A percentile compares a stretch with the other conserved stretches of the same genome.
Evolutionary conservation across 2,329 filamentous ascomycete genomes (phyloP).

Genomic region (Onygenales sp.): DNA sequence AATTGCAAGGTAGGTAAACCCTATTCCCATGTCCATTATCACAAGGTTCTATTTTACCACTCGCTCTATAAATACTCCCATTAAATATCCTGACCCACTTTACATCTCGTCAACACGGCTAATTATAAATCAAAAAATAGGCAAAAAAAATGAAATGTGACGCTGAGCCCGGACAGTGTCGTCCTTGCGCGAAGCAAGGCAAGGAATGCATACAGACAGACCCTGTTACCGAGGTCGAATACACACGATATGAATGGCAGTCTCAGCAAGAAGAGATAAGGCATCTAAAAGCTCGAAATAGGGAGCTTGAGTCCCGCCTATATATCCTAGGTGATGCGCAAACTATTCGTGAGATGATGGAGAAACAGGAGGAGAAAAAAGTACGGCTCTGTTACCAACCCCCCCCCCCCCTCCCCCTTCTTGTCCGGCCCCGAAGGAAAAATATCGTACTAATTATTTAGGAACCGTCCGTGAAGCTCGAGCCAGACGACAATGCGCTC

Average conservation of each 20-base stretch:
- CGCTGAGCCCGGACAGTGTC: conserved; percentile 11
- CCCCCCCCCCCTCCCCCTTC: too few relatives aligned
- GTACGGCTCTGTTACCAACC: too few relatives aligned
- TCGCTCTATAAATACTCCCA: background rate
- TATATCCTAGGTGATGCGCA: too few relatives aligned
- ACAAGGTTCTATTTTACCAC: background rate
- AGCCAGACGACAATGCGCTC: too few relatives aligned
- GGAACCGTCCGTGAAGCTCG: too few relatives aligned
- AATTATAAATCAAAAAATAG: conserved; percentile 4
- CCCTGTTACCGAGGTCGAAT: conserved; percentile 13
- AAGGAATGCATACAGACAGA: conserved; percentile 18
- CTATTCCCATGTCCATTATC: background rate
- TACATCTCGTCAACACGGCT: background rate
- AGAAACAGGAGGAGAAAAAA: too few relatives aligned
- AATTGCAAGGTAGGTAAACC: conserved; percentile 18
- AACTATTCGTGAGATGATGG: too few relatives aligned
- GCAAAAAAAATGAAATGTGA: conserved; percentile 19
- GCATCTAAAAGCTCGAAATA: too few relatives aligned
- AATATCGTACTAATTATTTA: too few relatives aligned
- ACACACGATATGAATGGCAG: conserved; percentile 6
- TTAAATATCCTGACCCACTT: background rate
- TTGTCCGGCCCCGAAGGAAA: too few relatives aligned
- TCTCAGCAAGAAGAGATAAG: too few relatives aligned
- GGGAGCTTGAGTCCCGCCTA: too few relatives aligned
- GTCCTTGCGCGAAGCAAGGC: conserved; percentile 7